phyloP scores from a whole-genome alignment of 2,329 filamentous ascomycete species.

The Colletotrichum lupini region DNA sequence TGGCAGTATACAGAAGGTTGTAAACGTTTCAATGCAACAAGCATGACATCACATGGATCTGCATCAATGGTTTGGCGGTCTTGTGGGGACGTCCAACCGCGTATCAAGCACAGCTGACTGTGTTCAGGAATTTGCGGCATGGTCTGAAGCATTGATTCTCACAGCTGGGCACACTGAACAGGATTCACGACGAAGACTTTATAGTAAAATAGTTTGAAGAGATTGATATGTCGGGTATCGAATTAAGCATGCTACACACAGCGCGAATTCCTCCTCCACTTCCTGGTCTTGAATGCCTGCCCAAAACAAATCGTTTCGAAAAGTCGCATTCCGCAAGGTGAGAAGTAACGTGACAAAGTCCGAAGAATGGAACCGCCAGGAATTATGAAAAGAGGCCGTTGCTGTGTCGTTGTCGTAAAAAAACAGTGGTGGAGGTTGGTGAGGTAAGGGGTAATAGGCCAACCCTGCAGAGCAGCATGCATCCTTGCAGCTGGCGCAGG shows the following conservation, averaged over 20 bases:
- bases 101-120: background rate
- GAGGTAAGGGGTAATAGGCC: background rate
- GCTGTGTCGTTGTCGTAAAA: constrained; percentile 29
- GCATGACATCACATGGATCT: constrained; percentile 19
- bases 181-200: background rate
- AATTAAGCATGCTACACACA: constrained; percentile 35
- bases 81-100: background rate
- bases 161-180: background rate
- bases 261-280: background rate
- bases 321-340: constrained; percentile 16
- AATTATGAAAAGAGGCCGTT: constrained; percentile 31
- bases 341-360: constrained; percentile 14
- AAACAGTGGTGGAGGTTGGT: background rate
- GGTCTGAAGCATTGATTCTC: background rate
- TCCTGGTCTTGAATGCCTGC: background rate
- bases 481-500: constrained; percentile 3
- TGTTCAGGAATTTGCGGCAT: background rate
- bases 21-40: background rate
- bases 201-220: constrained; percentile 1
- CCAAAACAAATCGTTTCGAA: constrained; percentile 20
- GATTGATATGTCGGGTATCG: constrained; percentile 36
- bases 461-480: constrained; percentile 2
- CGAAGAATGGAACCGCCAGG: constrained; percentile 6
- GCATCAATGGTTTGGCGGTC: background rate
- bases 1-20: background rate